Percentiles rank a stretch among this genome's conserved stretches.
Evolutionary conservation across 2,329 filamentous ascomycete species (phyloP).

Genomic region (Epichloe brachyelytri): DNA sequence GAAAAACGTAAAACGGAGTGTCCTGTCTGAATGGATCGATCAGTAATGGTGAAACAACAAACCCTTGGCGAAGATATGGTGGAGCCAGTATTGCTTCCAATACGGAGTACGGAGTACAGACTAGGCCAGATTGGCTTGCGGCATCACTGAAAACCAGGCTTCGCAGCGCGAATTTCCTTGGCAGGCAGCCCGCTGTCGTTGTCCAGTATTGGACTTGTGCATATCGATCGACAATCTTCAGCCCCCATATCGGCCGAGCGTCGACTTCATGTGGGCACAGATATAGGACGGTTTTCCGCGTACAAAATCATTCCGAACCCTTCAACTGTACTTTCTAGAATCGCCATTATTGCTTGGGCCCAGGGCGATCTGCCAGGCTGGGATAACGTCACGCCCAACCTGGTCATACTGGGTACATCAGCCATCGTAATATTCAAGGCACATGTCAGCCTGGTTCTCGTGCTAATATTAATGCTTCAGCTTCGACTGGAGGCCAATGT

Average conservation of each 20-base stretch:
- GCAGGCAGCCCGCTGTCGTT: neutral
- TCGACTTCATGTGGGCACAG: neutral
- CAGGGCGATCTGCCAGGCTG: neutral
- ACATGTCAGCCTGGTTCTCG: neutral
- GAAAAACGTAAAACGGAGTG: neutral
- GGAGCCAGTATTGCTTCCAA: neutral
- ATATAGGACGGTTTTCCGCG: too few relatives aligned
- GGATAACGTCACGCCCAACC: neutral
- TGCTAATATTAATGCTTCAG: neutral
- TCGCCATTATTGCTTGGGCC: neutral
- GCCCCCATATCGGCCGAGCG: neutral
- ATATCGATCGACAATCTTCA: neutral
- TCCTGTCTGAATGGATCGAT: constrained; percentile 3
- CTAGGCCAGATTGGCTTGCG: neutral
- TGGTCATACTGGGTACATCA: too few relatives aligned
- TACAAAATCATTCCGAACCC: too few relatives aligned
- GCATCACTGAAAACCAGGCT: neutral
- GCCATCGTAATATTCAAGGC: neutral
- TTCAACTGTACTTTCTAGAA: neutral
- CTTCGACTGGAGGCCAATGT: neutral
- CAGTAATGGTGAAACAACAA: constrained; percentile 5
- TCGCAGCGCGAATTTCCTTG: neutral
- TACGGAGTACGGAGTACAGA: neutral
- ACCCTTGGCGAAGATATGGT: neutral
- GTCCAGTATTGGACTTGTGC: neutral